These are phyloP conservation scores for Lachnellula subtilissima DNA, from an alignment of 2,329 filamentous ascomycete genomes.

Conservation along the genomic window DNA sequence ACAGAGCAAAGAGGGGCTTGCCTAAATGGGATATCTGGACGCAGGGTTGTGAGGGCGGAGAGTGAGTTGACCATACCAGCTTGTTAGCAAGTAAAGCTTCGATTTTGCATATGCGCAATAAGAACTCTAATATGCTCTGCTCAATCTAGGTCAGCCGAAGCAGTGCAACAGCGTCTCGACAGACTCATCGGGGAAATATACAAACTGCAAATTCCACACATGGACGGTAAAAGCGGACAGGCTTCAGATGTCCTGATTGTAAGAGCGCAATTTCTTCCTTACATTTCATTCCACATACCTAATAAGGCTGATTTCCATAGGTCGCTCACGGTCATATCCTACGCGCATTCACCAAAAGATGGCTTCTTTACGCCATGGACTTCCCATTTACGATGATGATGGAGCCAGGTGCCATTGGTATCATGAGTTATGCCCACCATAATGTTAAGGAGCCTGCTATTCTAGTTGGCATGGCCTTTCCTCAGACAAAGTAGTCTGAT, in stretches of 20 bases:
- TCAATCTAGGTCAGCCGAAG: conserved; percentile 5
- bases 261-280: background rate
- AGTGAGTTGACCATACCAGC: conserved; percentile 32
- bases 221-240: conserved; percentile 34
- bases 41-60: conserved; percentile 51
- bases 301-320: conserved; percentile 40
- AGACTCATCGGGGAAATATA: conserved; percentile 7
- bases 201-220: conserved; percentile 19
- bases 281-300: background rate
- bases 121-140: conserved; percentile 32
- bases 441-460: conserved; percentile 24
- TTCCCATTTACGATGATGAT: conserved; percentile 24
- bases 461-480: conserved; percentile 33
- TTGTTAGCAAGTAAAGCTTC: background rate
- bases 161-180: conserved; percentile 10
- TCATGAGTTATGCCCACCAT: conserved; percentile 23
- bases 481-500: conserved; percentile 7
- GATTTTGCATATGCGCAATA: background rate
- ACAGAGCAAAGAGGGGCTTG: conserved; percentile 31
- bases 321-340: conserved; percentile 41
- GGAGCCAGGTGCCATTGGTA: conserved; percentile 25
- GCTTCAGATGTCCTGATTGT: conserved; percentile 34
- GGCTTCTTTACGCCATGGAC: conserved; percentile 38
- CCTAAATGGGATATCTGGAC: conserved; percentile 54
- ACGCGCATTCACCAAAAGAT: conserved; percentile 42